Evolutionary conservation across 345 rosid genomes (phyloP).

Genomic region (Excoecaria cochinchinensis): DNA sequence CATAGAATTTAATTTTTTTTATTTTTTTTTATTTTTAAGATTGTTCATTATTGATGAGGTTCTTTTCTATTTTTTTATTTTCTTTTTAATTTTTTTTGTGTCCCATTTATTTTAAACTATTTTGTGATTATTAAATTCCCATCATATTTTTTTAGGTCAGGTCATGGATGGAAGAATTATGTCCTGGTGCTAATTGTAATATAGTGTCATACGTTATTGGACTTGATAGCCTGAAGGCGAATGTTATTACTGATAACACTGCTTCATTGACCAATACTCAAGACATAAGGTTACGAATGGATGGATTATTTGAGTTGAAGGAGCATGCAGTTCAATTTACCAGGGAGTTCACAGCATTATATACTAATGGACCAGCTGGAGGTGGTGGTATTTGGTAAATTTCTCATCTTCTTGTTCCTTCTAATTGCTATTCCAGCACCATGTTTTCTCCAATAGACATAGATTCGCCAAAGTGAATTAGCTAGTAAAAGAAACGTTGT

Average conservation of each 20-base stretch:
- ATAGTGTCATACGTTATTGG: constrained; percentile 76
- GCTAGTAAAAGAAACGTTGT: background rate
- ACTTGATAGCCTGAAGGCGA: constrained; percentile 78
- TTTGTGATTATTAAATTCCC: constrained; percentile 7
- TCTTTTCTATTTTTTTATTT: background rate
- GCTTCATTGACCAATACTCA: constrained; percentile 24
- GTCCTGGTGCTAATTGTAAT: constrained; percentile 46
- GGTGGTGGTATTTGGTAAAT: constrained; percentile 93
- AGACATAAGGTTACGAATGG: constrained; percentile 84
- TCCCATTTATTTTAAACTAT: background rate
- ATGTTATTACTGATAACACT: constrained; percentile 27
- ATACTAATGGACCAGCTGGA: constrained; percentile 96
- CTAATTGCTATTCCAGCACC: background rate
- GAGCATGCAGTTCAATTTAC: constrained; percentile 64
- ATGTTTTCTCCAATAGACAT: background rate
- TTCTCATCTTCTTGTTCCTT: constrained; percentile 2
- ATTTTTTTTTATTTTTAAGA: background rate
- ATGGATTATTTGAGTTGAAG: constrained; percentile 67
- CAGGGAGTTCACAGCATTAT: constrained; percentile 73
- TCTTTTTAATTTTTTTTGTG: no score
- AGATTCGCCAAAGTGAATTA: background rate
- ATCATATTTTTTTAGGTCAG: constrained; percentile 52
- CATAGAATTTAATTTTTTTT: no score
- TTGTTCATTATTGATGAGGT: background rate
- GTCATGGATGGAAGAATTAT: constrained; percentile 85